Evolutionary conservation across 345 rosid genomes (phyloP).

Genomic region (Linum trigynum): DNA sequence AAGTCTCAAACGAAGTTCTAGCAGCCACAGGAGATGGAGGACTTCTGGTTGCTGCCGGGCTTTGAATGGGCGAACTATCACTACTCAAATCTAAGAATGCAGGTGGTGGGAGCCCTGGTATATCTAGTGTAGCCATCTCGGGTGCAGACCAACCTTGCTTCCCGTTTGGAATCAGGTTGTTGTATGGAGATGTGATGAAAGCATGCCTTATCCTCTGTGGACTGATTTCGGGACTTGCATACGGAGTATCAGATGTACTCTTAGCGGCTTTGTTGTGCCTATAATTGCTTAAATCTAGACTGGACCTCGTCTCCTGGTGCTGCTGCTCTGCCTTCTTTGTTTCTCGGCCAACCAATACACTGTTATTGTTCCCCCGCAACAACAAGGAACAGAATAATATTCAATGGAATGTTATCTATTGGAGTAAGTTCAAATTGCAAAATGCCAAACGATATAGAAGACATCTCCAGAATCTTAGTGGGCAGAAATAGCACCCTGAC

Average conservation of each 20-base stretch:
- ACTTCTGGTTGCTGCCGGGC: conserved; percentile 44
- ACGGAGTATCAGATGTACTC: conserved; percentile 67
- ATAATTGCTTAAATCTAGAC: conserved; percentile 29
- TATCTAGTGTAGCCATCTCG: conserved; percentile 49
- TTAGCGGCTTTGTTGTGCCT: conserved; percentile 39
- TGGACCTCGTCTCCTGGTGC: conserved; percentile 17
- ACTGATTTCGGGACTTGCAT: conserved; percentile 45
- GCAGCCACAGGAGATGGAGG: conserved; percentile 53
- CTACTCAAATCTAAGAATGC: conserved; percentile 41
- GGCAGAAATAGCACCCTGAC: too few species aligned
- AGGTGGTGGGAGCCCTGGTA: conserved; percentile 48
- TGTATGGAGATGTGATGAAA: conserved; percentile 30
- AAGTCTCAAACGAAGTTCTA: conserved; percentile 32
- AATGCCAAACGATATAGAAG: too few species aligned
- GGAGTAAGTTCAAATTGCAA: background rate
- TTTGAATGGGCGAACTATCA: conserved; percentile 65
- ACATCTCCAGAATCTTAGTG: too few species aligned
- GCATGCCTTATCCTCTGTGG: conserved; percentile 36
- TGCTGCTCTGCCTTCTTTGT: conserved; percentile 27
- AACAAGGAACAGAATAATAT: background rate
- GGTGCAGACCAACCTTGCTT: conserved; percentile 79
- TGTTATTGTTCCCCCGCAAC: conserved; percentile 12
- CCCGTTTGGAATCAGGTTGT: conserved; percentile 33
- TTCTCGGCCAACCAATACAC: conserved; percentile 26
- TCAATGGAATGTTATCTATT: background rate